These are phyloP conservation scores for Cutaneotrichosporon dermatis DNA, from an alignment of 1,284 basidiomycete species.

Conservation along the genomic window DNA sequence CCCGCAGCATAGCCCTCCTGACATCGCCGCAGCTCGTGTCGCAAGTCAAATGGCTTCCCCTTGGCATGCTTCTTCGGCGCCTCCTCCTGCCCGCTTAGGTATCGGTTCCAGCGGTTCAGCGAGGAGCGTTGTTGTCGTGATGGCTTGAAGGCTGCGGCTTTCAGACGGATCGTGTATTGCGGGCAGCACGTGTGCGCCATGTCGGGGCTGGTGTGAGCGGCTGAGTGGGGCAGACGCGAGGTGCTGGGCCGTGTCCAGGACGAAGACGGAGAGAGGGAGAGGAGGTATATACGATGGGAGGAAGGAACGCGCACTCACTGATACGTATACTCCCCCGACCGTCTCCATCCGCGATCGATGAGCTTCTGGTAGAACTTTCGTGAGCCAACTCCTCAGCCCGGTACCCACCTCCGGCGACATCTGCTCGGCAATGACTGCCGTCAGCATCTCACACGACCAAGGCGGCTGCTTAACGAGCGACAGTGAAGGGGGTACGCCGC, in stretches of 20 bases:
- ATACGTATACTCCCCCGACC: slow-evolving; percentile 69
- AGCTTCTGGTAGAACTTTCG: slow-evolving; percentile 53
- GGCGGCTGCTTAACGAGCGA: too few relatives aligned
- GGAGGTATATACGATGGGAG: too few relatives aligned
- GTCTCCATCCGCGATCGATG: slow-evolving; percentile 84
- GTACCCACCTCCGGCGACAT: slow-evolving; percentile 32
- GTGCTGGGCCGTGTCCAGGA: too few relatives aligned
- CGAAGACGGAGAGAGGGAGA: background rate
- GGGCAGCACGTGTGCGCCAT: slow-evolving; percentile 79
- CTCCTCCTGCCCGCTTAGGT: slow-evolving; percentile 14
- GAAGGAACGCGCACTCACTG: slow-evolving; percentile 38
- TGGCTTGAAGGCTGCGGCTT: slow-evolving; percentile 64
- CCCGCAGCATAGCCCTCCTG: slow-evolving; percentile 25
- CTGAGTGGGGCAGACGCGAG: too few relatives aligned
- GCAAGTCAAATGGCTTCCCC: slow-evolving; percentile 31
- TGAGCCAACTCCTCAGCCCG: background rate
- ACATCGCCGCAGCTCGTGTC: slow-evolving; percentile 28
- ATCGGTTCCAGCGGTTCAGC: slow-evolving; percentile 64
- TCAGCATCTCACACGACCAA: background rate
- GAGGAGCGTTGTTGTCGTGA: slow-evolving; percentile 76
- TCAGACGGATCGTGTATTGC: slow-evolving; percentile 88
- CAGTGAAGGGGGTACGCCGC: too few relatives aligned
- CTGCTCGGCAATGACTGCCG: slow-evolving; percentile 21
- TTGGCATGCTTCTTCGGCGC: slow-evolving; percentile 19
- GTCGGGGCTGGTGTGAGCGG: slow-evolving; percentile 63